Base-by-base conservation (phyloP, 345 rosid genomes). In the Syzygium oleosum region DNA sequence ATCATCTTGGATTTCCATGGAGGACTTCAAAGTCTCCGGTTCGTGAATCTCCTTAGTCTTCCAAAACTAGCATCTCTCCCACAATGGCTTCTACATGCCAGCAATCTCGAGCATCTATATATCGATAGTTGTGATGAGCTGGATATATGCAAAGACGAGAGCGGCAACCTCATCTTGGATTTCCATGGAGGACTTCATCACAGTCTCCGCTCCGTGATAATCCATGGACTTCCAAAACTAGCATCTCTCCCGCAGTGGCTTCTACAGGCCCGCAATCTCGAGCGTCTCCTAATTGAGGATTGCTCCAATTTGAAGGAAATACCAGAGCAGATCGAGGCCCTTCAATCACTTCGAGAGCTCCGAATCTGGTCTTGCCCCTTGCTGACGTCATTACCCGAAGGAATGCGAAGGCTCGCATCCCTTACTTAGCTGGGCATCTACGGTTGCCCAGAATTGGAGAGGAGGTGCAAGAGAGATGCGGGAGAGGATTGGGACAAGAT, bases 231-330 rank as follows among this genome's bases (percentile, higher is more conserved):
- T 56, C 61, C 61, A 12, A 22, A 56, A 56, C n/a, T 56, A 1
- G 3, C n/a, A 3, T 56, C 12, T 56, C 61, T 56, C 61, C 61
- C 61, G 23, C n/a, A 9, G 2, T 56, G 61, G 61, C n/a, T 56
- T 56, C 61, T 56, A 9, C 61, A 56, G 5, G 13, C 12, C 2
- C 1, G 5, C 61, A 56, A 8, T 23, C n/a, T 56, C n/a, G 5
- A 56, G 61, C 12, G 0, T 56, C 61, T 56, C 5, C 0, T 0
- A 53, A 53, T 0, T 0, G 1, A 23, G 23, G 0, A 0, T 22
- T 56, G 61, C 61, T 0, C 0, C 12, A 56, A 56, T 56, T 22
- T 56, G n/a, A 56, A 9, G 61, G n/a, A 2, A 3, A 3, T 56
- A 23, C 5, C n/a, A 56, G 13, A 23, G 61, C 27, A 3, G 2